Evolutionary conservation across 805 yeast species (phyloP), one percentile per base, ranked within the genome.

Genomic region (Clavispora asparagi): DNA sequence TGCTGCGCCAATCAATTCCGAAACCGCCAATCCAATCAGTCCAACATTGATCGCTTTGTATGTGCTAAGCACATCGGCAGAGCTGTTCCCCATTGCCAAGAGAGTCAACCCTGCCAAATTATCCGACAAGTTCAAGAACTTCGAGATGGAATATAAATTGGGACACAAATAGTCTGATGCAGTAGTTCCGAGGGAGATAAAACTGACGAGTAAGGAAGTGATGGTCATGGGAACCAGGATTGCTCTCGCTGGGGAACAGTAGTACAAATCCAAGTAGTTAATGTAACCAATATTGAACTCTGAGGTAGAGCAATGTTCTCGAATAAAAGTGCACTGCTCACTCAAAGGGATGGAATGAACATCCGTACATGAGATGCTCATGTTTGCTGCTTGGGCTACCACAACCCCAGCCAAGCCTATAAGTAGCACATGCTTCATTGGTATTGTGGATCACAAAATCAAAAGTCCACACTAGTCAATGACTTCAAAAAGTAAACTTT

Each of bases 1-100:
- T 0, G 95, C 87, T 1, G 97, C 94, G 0, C 99, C 98, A 29
- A 90, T 65, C n/a, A 92, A 70, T 61, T 91, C 97, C 1, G 97
- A 94, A 7, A 92, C 66, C 0, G 98, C 97, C 59, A 92, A 68
- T 0, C 88, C 77, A 0, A 85, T 80, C 1, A 87, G 79, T n/a
- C 79, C 83, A 1, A 81, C 67, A 11, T 76, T 73, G 80, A 94
- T 78, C 4, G 97, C 96, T 41, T 84, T 82, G 60, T 82, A 87
- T 0, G 96, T 89, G 40, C 92, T 79, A 32, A 90, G 77, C 3
- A 92, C 81, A 62, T 92, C 99, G 0, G 97, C 96, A 0, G 95
- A 76, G 3, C 96, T 95, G 64, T 92, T 92, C 0, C 97, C 98
- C 49, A 92, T 74, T 0, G 98, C 96, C 43, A 94, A 68, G 19